phyloP scores from a whole-genome alignment of 306 rosid genomes.

The Cucumis melo region DNA sequence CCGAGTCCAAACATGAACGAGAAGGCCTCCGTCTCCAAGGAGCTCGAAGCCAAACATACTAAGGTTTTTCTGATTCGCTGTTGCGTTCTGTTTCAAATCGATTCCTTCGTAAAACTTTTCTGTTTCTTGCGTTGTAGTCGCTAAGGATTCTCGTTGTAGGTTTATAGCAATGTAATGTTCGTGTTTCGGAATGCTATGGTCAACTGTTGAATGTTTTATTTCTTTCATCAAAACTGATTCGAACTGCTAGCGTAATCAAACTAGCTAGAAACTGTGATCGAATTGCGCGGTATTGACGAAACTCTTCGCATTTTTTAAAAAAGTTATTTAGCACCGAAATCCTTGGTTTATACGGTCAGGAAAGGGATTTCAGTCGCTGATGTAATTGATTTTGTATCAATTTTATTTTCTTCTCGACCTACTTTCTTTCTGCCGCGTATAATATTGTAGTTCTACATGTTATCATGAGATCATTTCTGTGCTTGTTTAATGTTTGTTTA shows the following conservation, averaged over 20 bases:
- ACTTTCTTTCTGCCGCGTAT: neutral
- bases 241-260: neutral
- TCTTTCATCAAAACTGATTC: neutral
- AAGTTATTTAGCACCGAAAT: neutral
- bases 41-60: slow-evolving; percentile 63
- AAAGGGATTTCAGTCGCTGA: neutral
- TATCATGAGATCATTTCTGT: neutral
- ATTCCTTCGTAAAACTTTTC: neutral
- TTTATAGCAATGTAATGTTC: neutral
- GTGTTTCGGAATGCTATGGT: neutral
- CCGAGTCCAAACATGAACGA: slow-evolving; percentile 45
- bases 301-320: neutral
- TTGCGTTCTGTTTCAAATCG: neutral
- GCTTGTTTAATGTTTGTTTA: neutral
- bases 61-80: slow-evolving; percentile 29
- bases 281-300: neutral
- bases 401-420: neutral
- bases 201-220: neutral
- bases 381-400: neutral
- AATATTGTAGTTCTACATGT: neutral
- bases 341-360: neutral
- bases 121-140: neutral
- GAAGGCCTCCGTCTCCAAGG: slow-evolving; percentile 72
- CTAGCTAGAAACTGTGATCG: neutral
- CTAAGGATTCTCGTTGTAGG: neutral